phyloP scores from a whole-genome alignment of 148 eudicot genomes.

The Camellia japonica region DNA sequence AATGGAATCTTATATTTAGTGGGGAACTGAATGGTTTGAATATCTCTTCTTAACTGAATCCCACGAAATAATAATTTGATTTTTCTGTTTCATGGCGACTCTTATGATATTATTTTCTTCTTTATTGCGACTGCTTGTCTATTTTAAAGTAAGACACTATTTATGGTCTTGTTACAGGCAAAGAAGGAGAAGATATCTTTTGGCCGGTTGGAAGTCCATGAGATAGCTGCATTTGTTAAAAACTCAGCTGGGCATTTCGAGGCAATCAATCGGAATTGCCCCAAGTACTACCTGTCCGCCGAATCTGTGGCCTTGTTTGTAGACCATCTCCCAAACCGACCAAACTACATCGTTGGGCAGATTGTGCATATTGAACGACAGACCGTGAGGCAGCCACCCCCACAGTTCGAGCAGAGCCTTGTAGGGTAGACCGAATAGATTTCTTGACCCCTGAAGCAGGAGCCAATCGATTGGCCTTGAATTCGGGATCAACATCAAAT shows the following conservation, averaged over 20 bases:
- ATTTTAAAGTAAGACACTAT: not conserved
- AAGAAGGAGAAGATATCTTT: slow-evolving; percentile 93
- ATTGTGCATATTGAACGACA: slow-evolving; percentile 89
- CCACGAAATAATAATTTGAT: not conserved
- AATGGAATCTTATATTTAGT: not conserved
- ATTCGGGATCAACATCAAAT: slow-evolving; percentile 45
- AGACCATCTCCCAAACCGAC: slow-evolving; percentile 71
- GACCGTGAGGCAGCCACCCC: slow-evolving; percentile 41
- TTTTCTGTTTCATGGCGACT: not conserved
- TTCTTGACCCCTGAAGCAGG: slow-evolving; percentile 30
- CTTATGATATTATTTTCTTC: not conserved
- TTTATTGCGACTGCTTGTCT: not conserved
- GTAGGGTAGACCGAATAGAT: slow-evolving; percentile 34
- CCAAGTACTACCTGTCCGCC: slow-evolving; percentile 76
- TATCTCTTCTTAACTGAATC: not conserved
- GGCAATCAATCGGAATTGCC: slow-evolving; percentile 80
- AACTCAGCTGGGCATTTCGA: slow-evolving; percentile 79
- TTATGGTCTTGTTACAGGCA: slow-evolving; percentile 44
- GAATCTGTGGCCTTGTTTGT: slow-evolving; percentile 93
- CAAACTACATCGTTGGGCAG: slow-evolving; percentile 81
- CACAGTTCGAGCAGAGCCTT: slow-evolving; percentile 23
- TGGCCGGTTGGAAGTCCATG: slow-evolving; percentile 79
- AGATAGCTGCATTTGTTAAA: slow-evolving; percentile 86
- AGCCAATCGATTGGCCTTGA: slow-evolving; percentile 36
- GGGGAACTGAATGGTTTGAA: not conserved